Evolutionary conservation across 805 yeast genomes (phyloP).

Genomic region (Spathaspora sp.): DNA sequence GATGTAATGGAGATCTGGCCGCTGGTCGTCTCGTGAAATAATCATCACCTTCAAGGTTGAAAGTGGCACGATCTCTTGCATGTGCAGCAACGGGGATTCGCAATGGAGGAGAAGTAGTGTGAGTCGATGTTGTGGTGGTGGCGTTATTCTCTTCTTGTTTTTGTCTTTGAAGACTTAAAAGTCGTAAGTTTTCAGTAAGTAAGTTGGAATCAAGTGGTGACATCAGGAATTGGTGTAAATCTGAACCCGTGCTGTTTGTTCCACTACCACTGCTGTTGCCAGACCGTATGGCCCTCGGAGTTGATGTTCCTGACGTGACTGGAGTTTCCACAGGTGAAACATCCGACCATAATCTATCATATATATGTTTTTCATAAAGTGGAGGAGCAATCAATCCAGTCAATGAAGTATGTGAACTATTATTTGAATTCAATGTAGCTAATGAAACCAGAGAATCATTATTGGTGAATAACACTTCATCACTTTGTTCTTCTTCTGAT

Average conservation of each 20-base stretch:
- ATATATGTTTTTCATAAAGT: slow-evolving; percentile 73
- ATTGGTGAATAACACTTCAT: slow-evolving; percentile 27
- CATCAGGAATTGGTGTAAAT: slow-evolving; percentile 28
- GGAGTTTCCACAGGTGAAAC: slow-evolving; percentile 51
- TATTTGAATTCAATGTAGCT: slow-evolving; percentile 20
- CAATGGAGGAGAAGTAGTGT: slow-evolving; percentile 6
- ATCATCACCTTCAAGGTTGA: slow-evolving; percentile 27
- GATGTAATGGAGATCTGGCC: slow-evolving; percentile 3
- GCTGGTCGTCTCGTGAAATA: slow-evolving; percentile 3
- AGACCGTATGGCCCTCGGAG: slow-evolving; percentile 22
- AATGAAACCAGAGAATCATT: slow-evolving; percentile 22
- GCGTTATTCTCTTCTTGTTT: slow-evolving; percentile 24
- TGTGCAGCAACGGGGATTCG: background rate
- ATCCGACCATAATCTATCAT: slow-evolving; percentile 76
- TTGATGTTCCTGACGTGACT: slow-evolving; percentile 36
- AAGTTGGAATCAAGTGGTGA: slow-evolving; percentile 36
- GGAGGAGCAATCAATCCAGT: slow-evolving; percentile 74
- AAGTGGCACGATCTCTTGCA: slow-evolving; percentile 27
- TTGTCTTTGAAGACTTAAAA: slow-evolving; percentile 47
- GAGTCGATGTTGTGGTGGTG: slow-evolving; percentile 12
- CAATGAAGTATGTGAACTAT: slow-evolving; percentile 28
- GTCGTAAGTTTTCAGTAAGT: slow-evolving; percentile 51
- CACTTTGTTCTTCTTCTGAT: slow-evolving; percentile 14
- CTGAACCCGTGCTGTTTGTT: slow-evolving; percentile 1
- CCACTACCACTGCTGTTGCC: background rate